Evolutionary conservation across 2,329 filamentous ascomycete genomes (phyloP), one percentile per base, ranked within the genome.

Genomic region (Cladophialophora yegresii): DNA sequence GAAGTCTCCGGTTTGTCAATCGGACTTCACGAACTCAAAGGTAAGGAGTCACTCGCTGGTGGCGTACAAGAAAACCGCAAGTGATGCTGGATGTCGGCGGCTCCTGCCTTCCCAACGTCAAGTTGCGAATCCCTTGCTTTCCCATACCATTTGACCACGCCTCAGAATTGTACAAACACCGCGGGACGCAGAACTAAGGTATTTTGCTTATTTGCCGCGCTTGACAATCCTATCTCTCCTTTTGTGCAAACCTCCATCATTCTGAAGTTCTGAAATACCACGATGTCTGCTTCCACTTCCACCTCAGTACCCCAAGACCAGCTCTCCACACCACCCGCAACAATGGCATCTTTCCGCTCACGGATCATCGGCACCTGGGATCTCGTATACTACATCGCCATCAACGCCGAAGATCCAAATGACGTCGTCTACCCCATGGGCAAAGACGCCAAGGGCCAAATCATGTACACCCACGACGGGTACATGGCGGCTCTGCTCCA

Each of bases 401-500:
- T 43, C 36, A 63, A 63, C 22, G 7, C 49, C 22, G 57, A 65
- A 4, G 30, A 67, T 26, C 16, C 36, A 5, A n/a, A 61, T 6
- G 67, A 67, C 28, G 54, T 67, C 9, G 12, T 61, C 36, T 58
- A 69, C 43, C 67, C 67, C 22, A 62, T 67, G 62, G 62, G 61
- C 32, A 33, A 64, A 23, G 26, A 64, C 1, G 62, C 62, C 56
- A 69, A 65, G 32, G 67, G 64, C 12, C 65, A 65, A 22, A 67
- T 69, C 58, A 67, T 67, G 22, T 69, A 69, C 50, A 67, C 54
- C 47, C 16, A 55, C 1, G 64, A 67, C 28, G 64, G 67, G 6
- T 69, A 67, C 57, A 67, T 69, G 67, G 50, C 64, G 49, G 62
- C 62, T 20, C 26, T 69, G 56, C 54, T 67, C 20, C 62, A 67